Evolutionary conservation across 129 eudicot species (phyloP).

Genomic region (Helianthus annuus): DNA sequence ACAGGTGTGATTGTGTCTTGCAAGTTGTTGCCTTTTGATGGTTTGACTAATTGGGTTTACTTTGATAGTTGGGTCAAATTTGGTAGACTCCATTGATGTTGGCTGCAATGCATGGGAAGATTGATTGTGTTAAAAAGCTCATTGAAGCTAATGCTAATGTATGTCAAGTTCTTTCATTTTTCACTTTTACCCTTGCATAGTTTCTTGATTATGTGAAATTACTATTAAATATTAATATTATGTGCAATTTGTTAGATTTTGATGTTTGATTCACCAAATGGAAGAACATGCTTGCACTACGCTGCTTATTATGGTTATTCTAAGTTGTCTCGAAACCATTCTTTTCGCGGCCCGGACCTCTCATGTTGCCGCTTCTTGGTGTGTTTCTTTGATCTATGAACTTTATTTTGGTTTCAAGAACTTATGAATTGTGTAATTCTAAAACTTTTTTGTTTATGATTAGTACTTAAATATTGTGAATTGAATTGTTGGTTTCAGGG

Average conservation of each 20-base stretch:
- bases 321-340: too few species aligned
- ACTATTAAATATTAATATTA: neutral
- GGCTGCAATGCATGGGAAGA: conserved; percentile 85
- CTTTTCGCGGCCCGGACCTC: too few species aligned
- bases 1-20: conserved; percentile 45
- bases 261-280: conserved; percentile 91
- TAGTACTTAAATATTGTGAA: conserved; percentile 3
- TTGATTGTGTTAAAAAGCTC: conserved; percentile 64
- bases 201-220: neutral
- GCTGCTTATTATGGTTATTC: too few species aligned
- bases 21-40: neutral
- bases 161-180: conserved; percentile 31
- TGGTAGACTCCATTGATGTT: conserved; percentile 81
- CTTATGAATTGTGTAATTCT: too few species aligned
- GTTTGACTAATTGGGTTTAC: conserved; percentile 11
- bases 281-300: too few species aligned
- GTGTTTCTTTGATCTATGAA: too few species aligned
- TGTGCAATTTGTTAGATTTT: conserved; percentile 53
- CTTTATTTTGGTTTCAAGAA: too few species aligned
- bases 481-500: conserved; percentile 52
- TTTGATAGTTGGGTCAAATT: conserved; percentile 11
- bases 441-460: neutral
- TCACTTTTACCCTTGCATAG: neutral
- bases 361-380: too few species aligned
- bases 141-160: conserved; percentile 92